Evolutionary conservation across 352 stramenopile genomes (phyloP).

Genomic region (Thalassiosira exigua): DNA sequence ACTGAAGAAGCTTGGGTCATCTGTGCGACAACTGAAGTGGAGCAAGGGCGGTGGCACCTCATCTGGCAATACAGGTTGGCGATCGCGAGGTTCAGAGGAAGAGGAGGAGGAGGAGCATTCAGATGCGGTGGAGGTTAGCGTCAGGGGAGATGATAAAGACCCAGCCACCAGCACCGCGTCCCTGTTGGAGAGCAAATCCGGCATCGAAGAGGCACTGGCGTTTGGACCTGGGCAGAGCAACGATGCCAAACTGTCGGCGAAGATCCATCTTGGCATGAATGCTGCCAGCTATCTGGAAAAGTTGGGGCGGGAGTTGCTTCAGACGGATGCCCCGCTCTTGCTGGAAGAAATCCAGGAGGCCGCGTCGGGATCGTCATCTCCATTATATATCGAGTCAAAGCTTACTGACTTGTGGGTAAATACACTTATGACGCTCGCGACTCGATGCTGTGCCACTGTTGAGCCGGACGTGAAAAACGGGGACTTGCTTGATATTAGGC

Average conservation of each 20-base stretch:
- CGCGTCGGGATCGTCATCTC: slow-evolving; percentile 7
- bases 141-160: slow-evolving; percentile 1
- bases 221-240: slow-evolving; percentile 35
- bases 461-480: slow-evolving; percentile 81
- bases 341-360: slow-evolving; percentile 62
- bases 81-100: no score
- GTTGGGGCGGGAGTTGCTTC: slow-evolving; percentile 71
- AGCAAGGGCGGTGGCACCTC: slow-evolving; percentile 22
- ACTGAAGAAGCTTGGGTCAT: slow-evolving; percentile 40
- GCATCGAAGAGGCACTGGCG: slow-evolving; percentile 44
- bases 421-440: slow-evolving; percentile 80
- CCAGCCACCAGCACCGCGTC: neutral
- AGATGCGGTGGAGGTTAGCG: slow-evolving; percentile 44
- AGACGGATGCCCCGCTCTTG: slow-evolving; percentile 72
- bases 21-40: slow-evolving; percentile 50
- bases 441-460: slow-evolving; percentile 77
- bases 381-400: slow-evolving; percentile 26
- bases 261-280: slow-evolving; percentile 64
- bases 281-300: slow-evolving; percentile 81
- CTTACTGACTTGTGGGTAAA: slow-evolving; percentile 73
- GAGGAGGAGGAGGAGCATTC: slow-evolving; percentile 28
- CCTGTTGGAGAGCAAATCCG: slow-evolving; percentile 27
- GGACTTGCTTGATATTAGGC: slow-evolving; percentile 84
- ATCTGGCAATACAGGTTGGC: no score
- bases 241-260: slow-evolving; percentile 50